Evolutionary conservation across 129 eudicot genomes (phyloP).

Genomic region (Smallanthus sonchifolius): DNA sequence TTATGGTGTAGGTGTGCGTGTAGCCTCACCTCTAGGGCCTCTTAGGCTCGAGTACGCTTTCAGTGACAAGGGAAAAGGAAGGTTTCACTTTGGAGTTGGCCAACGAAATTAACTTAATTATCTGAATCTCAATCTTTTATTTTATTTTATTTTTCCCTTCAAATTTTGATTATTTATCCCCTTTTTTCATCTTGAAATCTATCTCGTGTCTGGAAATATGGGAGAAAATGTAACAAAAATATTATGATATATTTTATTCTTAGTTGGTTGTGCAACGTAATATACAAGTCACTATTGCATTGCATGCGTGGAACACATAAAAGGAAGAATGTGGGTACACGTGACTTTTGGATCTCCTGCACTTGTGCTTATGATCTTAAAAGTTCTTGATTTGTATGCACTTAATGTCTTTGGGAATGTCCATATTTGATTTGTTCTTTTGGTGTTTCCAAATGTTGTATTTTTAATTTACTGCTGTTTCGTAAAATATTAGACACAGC

Average conservation of each 20-base stretch:
- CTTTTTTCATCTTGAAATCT: not conserved
- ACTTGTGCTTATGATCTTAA: slow-evolving; percentile 18
- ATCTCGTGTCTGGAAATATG: slow-evolving; percentile 16
- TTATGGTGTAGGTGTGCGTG: slow-evolving; percentile 77
- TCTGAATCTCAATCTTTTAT: not conserved
- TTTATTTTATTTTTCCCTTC: not conserved
- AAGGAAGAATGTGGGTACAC: not conserved
- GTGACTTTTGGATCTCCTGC: slow-evolving; percentile 18
- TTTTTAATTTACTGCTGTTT: not conserved
- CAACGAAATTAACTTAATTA: slow-evolving; percentile 47
- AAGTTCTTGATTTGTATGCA: slow-evolving; percentile 13
- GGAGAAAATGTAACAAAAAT: slow-evolving; percentile 9
- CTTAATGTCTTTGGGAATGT: slow-evolving; percentile 22
- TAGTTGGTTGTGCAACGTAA: slow-evolving; percentile 15
- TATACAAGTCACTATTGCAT: not conserved
- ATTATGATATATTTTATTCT: not conserved
- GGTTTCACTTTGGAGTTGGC: slow-evolving; percentile 93
- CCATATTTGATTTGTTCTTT: not conserved
- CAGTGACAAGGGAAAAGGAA: slow-evolving; percentile 67
- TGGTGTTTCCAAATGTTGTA: slow-evolving; percentile 3
- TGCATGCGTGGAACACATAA: not conserved
- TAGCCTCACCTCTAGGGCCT: slow-evolving; percentile 92
- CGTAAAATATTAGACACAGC: not conserved
- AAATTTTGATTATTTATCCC: slow-evolving; percentile 17
- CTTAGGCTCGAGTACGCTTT: slow-evolving; percentile 86